Percentiles rank a stretch among this genome's conserved stretches.
These are phyloP conservation scores for Alternaria panax DNA, from an alignment of 2,329 filamentous ascomycete genomes.

Conservation along the genomic window DNA sequence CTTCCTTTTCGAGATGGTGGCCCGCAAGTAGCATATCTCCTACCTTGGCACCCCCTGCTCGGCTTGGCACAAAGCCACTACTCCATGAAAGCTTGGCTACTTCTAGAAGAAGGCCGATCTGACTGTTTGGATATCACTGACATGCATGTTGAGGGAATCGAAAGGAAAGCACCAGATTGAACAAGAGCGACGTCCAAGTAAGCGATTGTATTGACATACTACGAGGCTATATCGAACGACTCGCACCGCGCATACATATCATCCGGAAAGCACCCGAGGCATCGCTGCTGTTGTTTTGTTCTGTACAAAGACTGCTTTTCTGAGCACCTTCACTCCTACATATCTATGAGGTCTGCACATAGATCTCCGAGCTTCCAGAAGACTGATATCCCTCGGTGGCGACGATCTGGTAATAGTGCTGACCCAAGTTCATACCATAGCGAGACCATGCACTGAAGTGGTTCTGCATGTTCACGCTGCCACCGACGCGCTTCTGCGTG, in stretches of 20 bases:
- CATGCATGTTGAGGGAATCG: background rate
- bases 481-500: conserved; percentile 56
- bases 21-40: background rate
- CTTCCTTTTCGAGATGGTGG: background rate
- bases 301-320: background rate
- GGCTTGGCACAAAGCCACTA: conserved; percentile 2
- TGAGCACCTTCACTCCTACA: no score
- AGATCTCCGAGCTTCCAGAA: conserved; percentile 44
- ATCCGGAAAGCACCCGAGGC: background rate
- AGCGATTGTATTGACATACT: background rate
- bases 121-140: background rate
- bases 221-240: background rate
- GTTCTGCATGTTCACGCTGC: conserved; percentile 41
- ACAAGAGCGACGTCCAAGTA: background rate
- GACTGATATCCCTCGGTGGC: conserved; percentile 62
- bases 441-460: conserved; percentile 41
- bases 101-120: background rate
- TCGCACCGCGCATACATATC: background rate
- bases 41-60: conserved; percentile 4
- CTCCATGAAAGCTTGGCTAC: background rate
- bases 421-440: conserved; percentile 30
- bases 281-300: background rate
- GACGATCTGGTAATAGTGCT: conserved; percentile 49
- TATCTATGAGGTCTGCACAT: conserved; percentile 11
- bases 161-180: background rate